Base-by-base conservation (phyloP, 192 early-diverging fungal species). In the Coemansia sp. region DNA sequence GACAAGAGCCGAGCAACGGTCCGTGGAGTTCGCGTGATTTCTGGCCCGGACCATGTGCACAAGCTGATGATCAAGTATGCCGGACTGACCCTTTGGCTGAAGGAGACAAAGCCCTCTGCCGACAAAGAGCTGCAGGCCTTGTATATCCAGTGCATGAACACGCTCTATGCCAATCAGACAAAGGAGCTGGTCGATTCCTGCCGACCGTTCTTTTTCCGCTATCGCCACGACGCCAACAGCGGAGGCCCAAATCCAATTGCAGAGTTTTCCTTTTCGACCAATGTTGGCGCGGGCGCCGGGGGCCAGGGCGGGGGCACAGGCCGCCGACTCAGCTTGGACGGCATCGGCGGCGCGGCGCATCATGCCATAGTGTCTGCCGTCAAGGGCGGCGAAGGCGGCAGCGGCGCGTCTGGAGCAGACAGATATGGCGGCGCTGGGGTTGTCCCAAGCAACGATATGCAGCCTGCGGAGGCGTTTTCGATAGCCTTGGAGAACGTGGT, bases 101-200 rank as follows among this genome's bases (percentile, higher is more conserved):
- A 86, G 58, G 86, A 91, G 53, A 84, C 91, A 67, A 88, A 90
- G 35, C 75, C 89, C 24, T 74, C 82, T 25, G 78, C 85, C 20
- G 86, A 89, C 68, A 84, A 84, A 55, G 91, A 92, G 58, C 62
- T 91, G 6, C 90, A 90, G 51, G 86, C 82, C 65, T 82, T 91
- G 42, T 87, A 87, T 48, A 69, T 85, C 13, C 83, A 84, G 61
- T 70, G 81, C 20, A 82, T 87, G 74, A 77, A 79, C 49, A 65
- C 56, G 62, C 59, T 79, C 4, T 87, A 83, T 58, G 63, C 80
- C 8, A 69, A 55, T 22, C 84, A 87, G 68, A 72, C 78, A 16
- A 77, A 67, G 46, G 81, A 87, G 35, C 60, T 84, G 18, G 72
- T 87, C 5, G 85, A 87, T 24, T 75, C 75, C 8, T 80, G 81